These are phyloP conservation scores for Phytophthora multivora DNA, from an alignment of 352 stramenopile genomes.

Conservation along the genomic window DNA sequence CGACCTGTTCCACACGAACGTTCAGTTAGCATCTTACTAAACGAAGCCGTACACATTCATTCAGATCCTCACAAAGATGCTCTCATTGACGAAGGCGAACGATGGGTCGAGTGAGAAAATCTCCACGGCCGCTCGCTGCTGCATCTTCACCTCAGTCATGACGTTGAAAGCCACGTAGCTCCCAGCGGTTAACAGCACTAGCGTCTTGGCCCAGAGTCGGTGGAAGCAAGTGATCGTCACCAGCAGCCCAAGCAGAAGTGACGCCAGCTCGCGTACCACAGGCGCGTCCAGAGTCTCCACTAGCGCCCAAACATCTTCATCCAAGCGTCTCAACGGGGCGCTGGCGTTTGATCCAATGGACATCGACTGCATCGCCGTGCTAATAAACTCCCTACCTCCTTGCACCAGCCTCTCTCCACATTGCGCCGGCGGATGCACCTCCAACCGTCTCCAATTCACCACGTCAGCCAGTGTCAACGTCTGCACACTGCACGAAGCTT, in stretches of 20 bases:
- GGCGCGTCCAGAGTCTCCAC: slow-evolving; percentile 35
- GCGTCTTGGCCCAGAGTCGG: slow-evolving; percentile 59
- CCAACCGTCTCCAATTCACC: slow-evolving; percentile 28
- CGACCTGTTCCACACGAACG: slow-evolving; percentile 44
- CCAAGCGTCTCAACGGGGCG: slow-evolving; percentile 25
- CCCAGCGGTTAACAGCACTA: slow-evolving; percentile 45
- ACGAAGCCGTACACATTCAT: too few species aligned
- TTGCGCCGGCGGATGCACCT: slow-evolving; percentile 27
- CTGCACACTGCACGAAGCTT: slow-evolving; percentile 28
- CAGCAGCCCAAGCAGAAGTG: slow-evolving; percentile 13
- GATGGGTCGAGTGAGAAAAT: slow-evolving; percentile 74
- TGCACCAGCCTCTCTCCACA: slow-evolving; percentile 30
- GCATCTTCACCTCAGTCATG: slow-evolving; percentile 46
- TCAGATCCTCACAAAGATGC: slow-evolving; percentile 66
- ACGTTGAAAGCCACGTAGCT: slow-evolving; percentile 40
- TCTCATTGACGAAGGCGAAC: slow-evolving; percentile 85
- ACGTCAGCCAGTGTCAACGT: slow-evolving; percentile 7
- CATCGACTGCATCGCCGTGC: slow-evolving; percentile 13
- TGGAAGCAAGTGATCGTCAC: slow-evolving; percentile 62
- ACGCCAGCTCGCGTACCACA: slow-evolving; percentile 21
- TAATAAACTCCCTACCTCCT: slow-evolving; percentile 11
- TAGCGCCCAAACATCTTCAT: slow-evolving; percentile 36
- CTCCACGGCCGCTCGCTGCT: slow-evolving; percentile 58
- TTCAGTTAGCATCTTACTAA: too few species aligned
- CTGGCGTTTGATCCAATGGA: slow-evolving; percentile 3